These are phyloP conservation scores for Corchorus olitorius DNA, from an alignment of 345 rosid genomes.

Conservation along the genomic window DNA sequence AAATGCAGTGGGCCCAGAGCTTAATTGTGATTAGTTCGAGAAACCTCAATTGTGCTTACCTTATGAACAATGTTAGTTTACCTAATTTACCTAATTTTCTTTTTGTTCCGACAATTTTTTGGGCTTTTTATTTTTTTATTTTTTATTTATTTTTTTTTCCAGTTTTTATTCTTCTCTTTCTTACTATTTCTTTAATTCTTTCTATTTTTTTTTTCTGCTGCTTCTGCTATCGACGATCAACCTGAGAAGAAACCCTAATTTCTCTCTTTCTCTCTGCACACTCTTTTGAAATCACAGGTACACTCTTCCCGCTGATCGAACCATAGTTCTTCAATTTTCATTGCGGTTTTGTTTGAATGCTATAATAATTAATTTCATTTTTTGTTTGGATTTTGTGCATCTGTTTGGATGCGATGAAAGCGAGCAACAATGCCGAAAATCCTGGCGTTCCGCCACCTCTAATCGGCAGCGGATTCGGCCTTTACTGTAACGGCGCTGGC, in stretches of 20 bases:
- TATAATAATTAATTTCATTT: background rate
- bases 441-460: constrained; percentile 72
- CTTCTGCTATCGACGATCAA: constrained; percentile 41
- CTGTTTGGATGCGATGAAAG: constrained; percentile 53
- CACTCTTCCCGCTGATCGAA: constrained; percentile 8
- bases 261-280: constrained; percentile 23
- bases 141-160: background rate
- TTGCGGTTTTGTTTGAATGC: background rate
- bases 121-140: background rate
- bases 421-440: constrained; percentile 63
- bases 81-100: background rate
- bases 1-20: no score
- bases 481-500: constrained; percentile 75
- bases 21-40: no score
- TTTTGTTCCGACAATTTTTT: background rate
- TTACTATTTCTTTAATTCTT: background rate
- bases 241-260: constrained; percentile 66
- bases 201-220: constrained; percentile 12
- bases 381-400: constrained; percentile 23
- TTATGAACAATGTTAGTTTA: constrained; percentile 24
- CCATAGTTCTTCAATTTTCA: constrained; percentile 13
- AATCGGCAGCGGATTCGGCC: constrained; percentile 75
- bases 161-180: background rate
- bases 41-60: no score
- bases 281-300: constrained; percentile 36